These are phyloP conservation scores for Alternaria consortialis DNA, from an alignment of 2,329 filamentous ascomycete genomes.

Conservation along the genomic window DNA sequence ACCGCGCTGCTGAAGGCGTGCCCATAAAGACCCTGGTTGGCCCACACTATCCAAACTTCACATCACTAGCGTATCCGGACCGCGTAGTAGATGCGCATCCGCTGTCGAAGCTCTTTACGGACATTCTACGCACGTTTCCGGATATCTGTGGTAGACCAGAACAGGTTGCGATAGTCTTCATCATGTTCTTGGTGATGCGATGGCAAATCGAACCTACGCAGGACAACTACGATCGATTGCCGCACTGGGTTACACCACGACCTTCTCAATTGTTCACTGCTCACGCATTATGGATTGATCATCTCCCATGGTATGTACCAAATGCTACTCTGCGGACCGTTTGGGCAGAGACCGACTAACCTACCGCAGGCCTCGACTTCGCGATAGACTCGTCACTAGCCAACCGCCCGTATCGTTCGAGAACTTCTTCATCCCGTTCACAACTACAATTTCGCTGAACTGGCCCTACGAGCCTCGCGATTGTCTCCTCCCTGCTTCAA, in stretches of 20 bases:
- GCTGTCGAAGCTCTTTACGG: constrained; percentile 83
- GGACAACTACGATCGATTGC: constrained; percentile 81
- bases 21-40: constrained; percentile 73
- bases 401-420: constrained; percentile 73
- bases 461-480: constrained; percentile 84
- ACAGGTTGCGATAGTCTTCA: constrained; percentile 80
- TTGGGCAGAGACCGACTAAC: constrained; percentile 22
- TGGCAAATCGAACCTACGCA: constrained; percentile 84
- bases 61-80: constrained; percentile 77
- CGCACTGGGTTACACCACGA: constrained; percentile 74
- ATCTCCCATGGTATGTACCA: constrained; percentile 71
- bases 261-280: constrained; percentile 70
- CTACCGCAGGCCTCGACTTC: constrained; percentile 68
- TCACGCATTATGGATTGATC: constrained; percentile 85
- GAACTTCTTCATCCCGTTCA: constrained; percentile 85
- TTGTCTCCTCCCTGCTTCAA: constrained; percentile 65
- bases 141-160: constrained; percentile 81
- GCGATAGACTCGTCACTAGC: constrained; percentile 68
- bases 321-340: not conserved
- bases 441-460: constrained; percentile 76
- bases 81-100: constrained; percentile 72
- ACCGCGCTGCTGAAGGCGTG: constrained; percentile 72
- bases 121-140: constrained; percentile 85
- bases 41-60: constrained; percentile 81
- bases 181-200: constrained; percentile 84